These are phyloP conservation scores for Rhynchosporium agropyri DNA, from an alignment of 2,329 filamentous ascomycete genomes.

Conservation along the genomic window DNA sequence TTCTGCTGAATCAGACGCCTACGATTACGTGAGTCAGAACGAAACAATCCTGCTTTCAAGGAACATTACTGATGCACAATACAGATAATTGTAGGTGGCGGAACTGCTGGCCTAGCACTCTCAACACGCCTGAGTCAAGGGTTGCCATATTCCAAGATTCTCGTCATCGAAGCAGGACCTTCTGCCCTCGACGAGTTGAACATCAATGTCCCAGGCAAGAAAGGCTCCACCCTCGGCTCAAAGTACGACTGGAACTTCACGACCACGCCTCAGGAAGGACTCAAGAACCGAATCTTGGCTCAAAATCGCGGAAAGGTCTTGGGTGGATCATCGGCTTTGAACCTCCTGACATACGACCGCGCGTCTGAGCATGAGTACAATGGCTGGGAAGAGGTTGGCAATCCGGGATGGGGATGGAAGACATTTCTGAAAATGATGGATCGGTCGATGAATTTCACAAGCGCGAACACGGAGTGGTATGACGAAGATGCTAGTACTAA, in stretches of 20 bases:
- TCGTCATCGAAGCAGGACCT: slow-evolving; percentile 38
- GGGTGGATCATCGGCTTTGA: slow-evolving; percentile 46
- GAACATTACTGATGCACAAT: neutral
- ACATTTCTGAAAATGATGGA: slow-evolving; percentile 23
- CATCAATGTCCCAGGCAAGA: slow-evolving; percentile 45
- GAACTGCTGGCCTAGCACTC: slow-evolving; percentile 49
- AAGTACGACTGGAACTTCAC: slow-evolving; percentile 48
- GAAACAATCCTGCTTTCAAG: no score
- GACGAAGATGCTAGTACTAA: slow-evolving; percentile 42
- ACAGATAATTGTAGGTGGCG: slow-evolving; percentile 48
- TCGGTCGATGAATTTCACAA: slow-evolving; percentile 28
- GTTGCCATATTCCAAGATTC: slow-evolving; percentile 42
- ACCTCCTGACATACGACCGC: slow-evolving; percentile 36
- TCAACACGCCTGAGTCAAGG: slow-evolving; percentile 47
- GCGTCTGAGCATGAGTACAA: slow-evolving; percentile 40
- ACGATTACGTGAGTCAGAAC: slow-evolving; percentile 11
- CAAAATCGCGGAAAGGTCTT: slow-evolving; percentile 40
- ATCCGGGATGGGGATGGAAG: slow-evolving; percentile 49
- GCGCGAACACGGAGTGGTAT: slow-evolving; percentile 27
- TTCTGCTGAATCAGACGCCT: neutral
- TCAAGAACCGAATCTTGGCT: slow-evolving; percentile 32
- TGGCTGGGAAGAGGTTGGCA: slow-evolving; percentile 48
- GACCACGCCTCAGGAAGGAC: slow-evolving; percentile 43
- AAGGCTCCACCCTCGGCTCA: slow-evolving; percentile 42
- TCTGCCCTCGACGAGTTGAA: slow-evolving; percentile 42